Evolutionary conservation across 2,329 filamentous ascomycete species (phyloP).

Genomic region (Aspergillus novoparasiticus): DNA sequence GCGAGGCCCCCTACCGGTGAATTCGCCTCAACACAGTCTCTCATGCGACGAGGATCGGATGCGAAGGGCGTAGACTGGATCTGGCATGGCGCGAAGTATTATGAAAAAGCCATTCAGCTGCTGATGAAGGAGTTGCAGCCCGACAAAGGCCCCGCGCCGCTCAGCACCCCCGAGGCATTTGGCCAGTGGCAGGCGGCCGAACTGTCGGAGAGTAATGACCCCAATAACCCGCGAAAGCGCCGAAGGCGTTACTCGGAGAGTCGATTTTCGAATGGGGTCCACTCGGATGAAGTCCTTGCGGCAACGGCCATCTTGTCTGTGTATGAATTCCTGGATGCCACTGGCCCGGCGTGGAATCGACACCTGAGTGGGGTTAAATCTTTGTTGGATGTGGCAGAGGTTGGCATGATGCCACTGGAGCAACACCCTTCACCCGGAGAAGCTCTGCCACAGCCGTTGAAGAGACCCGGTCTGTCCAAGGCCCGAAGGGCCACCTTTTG

Average conservation of each 20-base stretch:
- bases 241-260: constrained; percentile 48
- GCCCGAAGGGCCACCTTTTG: constrained; percentile 64
- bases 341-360: constrained; percentile 63
- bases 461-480: constrained; percentile 51
- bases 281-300: constrained; percentile 62
- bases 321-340: constrained; percentile 69
- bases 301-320: constrained; percentile 68
- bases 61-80: constrained; percentile 57
- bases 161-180: constrained; percentile 39
- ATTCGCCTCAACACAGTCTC: constrained; percentile 48
- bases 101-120: constrained; percentile 63
- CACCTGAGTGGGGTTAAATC: constrained; percentile 69
- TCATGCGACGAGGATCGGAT: constrained; percentile 57
- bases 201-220: constrained; percentile 31
- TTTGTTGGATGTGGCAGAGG: constrained; percentile 54
- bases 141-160: constrained; percentile 36
- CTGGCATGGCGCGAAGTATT: constrained; percentile 64
- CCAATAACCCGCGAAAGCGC: constrained; percentile 47
- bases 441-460: constrained; percentile 30
- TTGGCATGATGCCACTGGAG: constrained; percentile 44
- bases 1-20: constrained; percentile 54
- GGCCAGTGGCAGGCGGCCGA: constrained; percentile 41
- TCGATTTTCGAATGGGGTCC: constrained; percentile 40
- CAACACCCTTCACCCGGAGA: constrained; percentile 47
- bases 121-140: constrained; percentile 50